Base-by-base conservation (phyloP, 208 protist genomes). In the Crithidia sp. region DNA sequence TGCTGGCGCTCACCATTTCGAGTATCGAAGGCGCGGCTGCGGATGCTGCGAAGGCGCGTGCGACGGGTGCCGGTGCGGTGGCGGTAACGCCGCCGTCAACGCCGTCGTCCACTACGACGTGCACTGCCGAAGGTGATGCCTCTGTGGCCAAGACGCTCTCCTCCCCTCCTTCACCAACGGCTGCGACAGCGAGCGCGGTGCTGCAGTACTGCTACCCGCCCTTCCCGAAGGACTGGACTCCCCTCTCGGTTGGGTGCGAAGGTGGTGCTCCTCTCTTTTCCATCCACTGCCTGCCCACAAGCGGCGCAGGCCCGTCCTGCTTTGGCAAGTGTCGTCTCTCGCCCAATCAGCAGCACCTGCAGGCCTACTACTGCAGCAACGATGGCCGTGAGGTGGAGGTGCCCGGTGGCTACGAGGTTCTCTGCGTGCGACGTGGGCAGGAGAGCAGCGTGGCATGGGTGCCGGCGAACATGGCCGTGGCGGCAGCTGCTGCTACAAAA, bases 281-380 rank as follows among this genome's bases (percentile, higher is more conserved):
- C 10, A 88, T 83, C 37, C 69, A 62, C 56, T 58, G 71, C 50
- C 74, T 57, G 50, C 2, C 65, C 28, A 36, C 7, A 5, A 49
- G 63, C 17, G 14, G 9, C 9, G 17, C 71, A 2, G 68, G 54
- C 8, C 47, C 60, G 6, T 58, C 64, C 59, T 73, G 76, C 72
- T 77, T 87, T 19, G 85, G 85, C 52, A 90, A 90, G 67, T 87
- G 82, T 67, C 65, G 55, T 44, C 74, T 86, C 41, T 65, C 65
- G n/a, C 36, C 58, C 10, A 54, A 81, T 9, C 69, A 77, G 28
- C 45, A 75, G 37, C 80, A 77, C 39, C n/a, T 81, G 50, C 47
- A 79, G 62, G 85, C 81, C 4, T 78, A 78, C 52, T 79, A 74
- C 69, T 87, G 82, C 74, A 78, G 60, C 49, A 43, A 45, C 41